A percentile compares a stretch with the other conserved stretches of the same genome.
These are phyloP conservation scores for Penicillium sp. DNA, from an alignment of 2,329 filamentous ascomycete species.

Conservation along the genomic window DNA sequence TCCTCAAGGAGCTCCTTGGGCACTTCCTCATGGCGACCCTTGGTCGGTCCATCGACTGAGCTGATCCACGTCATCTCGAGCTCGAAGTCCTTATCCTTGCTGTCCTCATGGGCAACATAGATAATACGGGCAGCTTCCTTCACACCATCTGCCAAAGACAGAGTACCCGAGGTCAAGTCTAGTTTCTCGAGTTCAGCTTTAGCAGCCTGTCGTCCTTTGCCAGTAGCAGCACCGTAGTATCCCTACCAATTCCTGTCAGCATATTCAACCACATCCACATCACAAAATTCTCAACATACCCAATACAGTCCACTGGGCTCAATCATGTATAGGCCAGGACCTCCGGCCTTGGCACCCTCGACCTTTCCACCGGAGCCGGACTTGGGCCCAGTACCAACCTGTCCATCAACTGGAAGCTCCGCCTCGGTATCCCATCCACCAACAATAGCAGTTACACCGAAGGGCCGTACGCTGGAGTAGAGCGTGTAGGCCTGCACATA, in stretches of 20 bases:
- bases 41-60: slow-evolving; percentile 76
- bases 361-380: slow-evolving; percentile 82
- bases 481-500: slow-evolving; percentile 98
- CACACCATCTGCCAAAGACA: slow-evolving; percentile 81
- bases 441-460: slow-evolving; percentile 92
- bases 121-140: slow-evolving; percentile 97
- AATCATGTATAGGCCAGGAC: slow-evolving; percentile 96
- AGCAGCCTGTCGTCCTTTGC: slow-evolving; percentile 92
- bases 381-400: slow-evolving; percentile 78
- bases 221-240: slow-evolving; percentile 96
- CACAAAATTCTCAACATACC: slow-evolving; percentile 48
- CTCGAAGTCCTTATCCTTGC: slow-evolving; percentile 99
- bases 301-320: slow-evolving; percentile 96
- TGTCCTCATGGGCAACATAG: slow-evolving; percentile 95
- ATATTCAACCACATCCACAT: background rate
- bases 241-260: slow-evolving; percentile 53
- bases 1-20: slow-evolving; percentile 87
- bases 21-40: slow-evolving; percentile 89
- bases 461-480: slow-evolving; percentile 93
- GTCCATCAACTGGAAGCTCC: slow-evolving; percentile 81
- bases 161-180: slow-evolving; percentile 72
- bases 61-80: slow-evolving; percentile 99
- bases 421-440: slow-evolving; percentile 90
- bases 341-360: slow-evolving; percentile 72
- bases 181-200: slow-evolving; percentile 99